Base-by-base conservation (phyloP, 805 yeast genomes). In the Metschnikowia colocasiae region DNA sequence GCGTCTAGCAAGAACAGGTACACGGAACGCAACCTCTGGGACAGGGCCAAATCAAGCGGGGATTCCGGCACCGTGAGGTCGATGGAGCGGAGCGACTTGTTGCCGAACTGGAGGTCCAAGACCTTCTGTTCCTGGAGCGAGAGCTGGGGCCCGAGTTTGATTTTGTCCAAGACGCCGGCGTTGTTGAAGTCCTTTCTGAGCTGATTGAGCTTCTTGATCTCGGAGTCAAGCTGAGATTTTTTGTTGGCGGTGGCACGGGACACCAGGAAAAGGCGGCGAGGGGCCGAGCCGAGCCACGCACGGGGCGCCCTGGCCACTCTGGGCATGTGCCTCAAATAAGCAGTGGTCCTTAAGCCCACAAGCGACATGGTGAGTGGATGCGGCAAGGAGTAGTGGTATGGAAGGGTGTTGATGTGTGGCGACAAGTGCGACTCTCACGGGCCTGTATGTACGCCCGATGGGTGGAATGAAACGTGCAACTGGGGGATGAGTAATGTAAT, bases 101-200 rank as follows among this genome's bases (percentile, higher is more conserved):
- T 22, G 23, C 30, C 37, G 23, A 40, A 31, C 37, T 40, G 43
- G 20, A 40, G 43, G 33, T 31, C 37, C 37, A 30, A 22, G 13
- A 48, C 37, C 22, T 34, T 32, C 26, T 44, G 41, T 40, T 42
- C 39, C 22, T 41, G 50, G n/a, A 33, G 26, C n/a, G 45, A 18
- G 8, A 64, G 44, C 37, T 59, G 49, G 18, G 63, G 50, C 15
- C 53, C 59, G 29, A 65, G 48, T 45, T 50, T 51, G 42, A 63
- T 43, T 47, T 56, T 55, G 25, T 62, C 65, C 36, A 65, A 47
- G 40, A 64, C 53, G 5, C 61, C 59, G 7, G 67, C 63, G 5
- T 52, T 42, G 32, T 51, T 50, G 48, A 55, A 58, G 22, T 44
- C 48, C 12, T 60, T 61, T 40, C 56, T 61, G 13, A 65, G 52